Conservation (phyloP, 2,329 filamentous ascomycete species). For the Penicillium verrucosum region DNA sequence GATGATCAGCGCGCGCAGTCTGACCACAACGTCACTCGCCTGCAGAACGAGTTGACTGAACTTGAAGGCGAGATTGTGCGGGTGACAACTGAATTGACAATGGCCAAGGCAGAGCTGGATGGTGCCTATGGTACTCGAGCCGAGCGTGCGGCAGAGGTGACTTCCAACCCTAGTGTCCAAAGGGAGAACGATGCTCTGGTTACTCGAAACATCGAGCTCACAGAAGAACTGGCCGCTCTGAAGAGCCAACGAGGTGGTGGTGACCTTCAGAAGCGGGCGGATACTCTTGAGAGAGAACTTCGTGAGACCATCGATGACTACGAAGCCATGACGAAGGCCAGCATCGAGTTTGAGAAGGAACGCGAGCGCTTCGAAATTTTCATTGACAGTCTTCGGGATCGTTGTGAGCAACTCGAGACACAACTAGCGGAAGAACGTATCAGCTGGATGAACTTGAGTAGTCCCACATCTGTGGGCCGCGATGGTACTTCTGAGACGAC, state of each 20-base stretch:
- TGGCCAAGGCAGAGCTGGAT: slow-evolving; percentile 85
- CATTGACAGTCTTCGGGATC: slow-evolving; percentile 63
- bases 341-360: slow-evolving; percentile 69
- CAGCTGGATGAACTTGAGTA: slow-evolving; percentile 60
- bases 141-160: slow-evolving; percentile 65
- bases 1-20: slow-evolving; percentile 27
- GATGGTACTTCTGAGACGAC: slow-evolving; percentile 53
- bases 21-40: slow-evolving; percentile 38
- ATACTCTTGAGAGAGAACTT: slow-evolving; percentile 62
- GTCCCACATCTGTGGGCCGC: slow-evolving; percentile 45
- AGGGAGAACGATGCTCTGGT: slow-evolving; percentile 58
- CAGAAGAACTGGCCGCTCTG: slow-evolving; percentile 47
- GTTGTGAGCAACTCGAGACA: slow-evolving; percentile 61
- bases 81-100: slow-evolving; percentile 76
- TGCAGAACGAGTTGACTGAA: slow-evolving; percentile 50
- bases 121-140: slow-evolving; percentile 82
- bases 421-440: slow-evolving; percentile 67
- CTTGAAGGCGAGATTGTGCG: slow-evolving; percentile 64
- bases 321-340: slow-evolving; percentile 66
- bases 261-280: slow-evolving; percentile 48
- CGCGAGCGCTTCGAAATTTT: slow-evolving; percentile 61
- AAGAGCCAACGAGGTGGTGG: slow-evolving; percentile 36
- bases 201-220: slow-evolving; percentile 46
- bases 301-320: slow-evolving; percentile 67
- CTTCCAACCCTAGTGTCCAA: slow-evolving; percentile 56